Evolutionary conservation across 768 basidiomycete genomes (phyloP).

Genomic region (Tulasnella sp.): DNA sequence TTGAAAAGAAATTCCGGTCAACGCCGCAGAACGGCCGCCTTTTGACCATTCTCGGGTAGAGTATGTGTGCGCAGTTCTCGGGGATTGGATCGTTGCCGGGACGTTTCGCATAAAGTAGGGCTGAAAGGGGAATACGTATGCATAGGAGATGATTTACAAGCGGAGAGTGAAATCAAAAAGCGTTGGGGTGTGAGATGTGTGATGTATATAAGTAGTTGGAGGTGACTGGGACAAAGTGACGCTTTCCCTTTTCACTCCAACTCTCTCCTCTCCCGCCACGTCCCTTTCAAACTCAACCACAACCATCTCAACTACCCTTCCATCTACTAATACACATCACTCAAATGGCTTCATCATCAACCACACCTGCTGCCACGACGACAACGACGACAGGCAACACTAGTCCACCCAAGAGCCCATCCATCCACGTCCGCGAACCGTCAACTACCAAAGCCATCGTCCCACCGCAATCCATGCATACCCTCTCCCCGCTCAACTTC

Average conservation of each 20-base stretch:
- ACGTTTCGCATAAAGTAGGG: no score
- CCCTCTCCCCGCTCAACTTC: slow-evolving; percentile 6
- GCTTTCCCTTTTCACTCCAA: neutral
- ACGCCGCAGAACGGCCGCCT: neutral
- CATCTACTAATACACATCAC: neutral
- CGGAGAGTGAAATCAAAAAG: neutral
- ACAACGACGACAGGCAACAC: no score
- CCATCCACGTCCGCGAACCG: neutral
- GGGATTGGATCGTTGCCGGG: neutral
- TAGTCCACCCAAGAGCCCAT: neutral
- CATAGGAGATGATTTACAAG: neutral
- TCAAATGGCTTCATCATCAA: neutral
- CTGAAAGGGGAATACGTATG: neutral
- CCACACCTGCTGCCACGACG: no score
- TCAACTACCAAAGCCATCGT: neutral
- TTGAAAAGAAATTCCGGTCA: neutral
- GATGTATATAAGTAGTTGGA: neutral
- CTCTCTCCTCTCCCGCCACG: neutral
- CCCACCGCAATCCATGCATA: neutral
- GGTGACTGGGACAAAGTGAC: neutral
- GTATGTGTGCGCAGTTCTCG: neutral
- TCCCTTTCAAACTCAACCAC: neutral
- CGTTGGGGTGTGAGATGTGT: neutral
- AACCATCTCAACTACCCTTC: neutral
- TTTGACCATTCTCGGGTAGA: neutral